Base-by-base conservation (phyloP, 129 eudicot genomes). In the Helichrysum umbraculigerum region DNA sequence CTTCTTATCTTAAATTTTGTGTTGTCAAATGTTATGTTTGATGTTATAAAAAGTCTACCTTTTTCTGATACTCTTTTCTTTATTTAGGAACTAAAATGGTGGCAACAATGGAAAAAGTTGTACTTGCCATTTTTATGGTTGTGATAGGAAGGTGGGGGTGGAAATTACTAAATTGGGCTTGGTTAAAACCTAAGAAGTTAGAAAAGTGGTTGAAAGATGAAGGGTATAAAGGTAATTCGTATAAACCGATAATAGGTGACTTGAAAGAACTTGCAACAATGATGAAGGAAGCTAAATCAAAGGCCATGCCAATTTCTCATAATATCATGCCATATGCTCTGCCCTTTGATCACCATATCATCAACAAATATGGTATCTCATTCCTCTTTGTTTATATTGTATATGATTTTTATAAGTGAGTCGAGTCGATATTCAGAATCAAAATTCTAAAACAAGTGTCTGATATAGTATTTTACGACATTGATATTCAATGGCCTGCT, bases 171-270 rank as follows among this genome's bases (percentile, higher is more conserved):
- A 76, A 72, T 9, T 79, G 86, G 94, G 71, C 81, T 50, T 89
- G 91, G 91, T 56, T 89, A 56, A 82, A 78, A 81, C 95, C 95
- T 3, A 89, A 81, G 81, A 82, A 56, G 42, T 83, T 86, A 35
- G 89, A 89, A 74, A 86, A 75, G 77, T 59, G 67, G 63, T 42
- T 89, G 29, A 84, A 78, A 60, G 56, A 84, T 9, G 84, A 89
- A 73, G 91, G 95, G 39, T 79, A 79, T 44, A 50, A 65, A 14
- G 91, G 89, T 63, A 89, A 84, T 75, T 25, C 84, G 0, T 86
- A 86, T 81, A 64, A 82, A 73, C 4, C 78, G 0, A 37, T 84
- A 15, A 59, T 70, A 3, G 95, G 91, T 58, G 95, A 89, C 78
- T 16, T 79, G 59, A 69, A 66, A 35, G 86, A 86, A 58, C 34